Evolutionary conservation across 441 rosid species (phyloP).

Genomic region (Mallotus repandus): DNA sequence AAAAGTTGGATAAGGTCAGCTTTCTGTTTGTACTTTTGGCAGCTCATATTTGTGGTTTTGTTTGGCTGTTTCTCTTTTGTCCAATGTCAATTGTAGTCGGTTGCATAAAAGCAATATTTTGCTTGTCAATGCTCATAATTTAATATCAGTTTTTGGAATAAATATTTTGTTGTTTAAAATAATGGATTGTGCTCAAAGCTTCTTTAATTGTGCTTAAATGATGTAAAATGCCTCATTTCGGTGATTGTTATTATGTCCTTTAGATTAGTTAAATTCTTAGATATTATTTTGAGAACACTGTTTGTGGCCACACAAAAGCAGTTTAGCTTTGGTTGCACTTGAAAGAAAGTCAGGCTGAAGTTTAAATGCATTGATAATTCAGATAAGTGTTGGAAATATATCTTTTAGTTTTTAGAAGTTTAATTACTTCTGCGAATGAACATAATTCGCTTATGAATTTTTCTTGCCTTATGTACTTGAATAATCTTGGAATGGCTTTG

Average conservation of each 20-base stretch:
- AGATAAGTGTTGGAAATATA: background rate
- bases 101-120: background rate
- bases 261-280: background rate
- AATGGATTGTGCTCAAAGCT: background rate
- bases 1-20: slow-evolving; percentile 85
- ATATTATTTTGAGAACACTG: background rate
- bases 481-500: background rate
- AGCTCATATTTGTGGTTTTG: background rate
- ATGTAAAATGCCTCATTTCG: background rate
- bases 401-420: background rate
- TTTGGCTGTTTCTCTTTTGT: background rate
- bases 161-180: background rate
- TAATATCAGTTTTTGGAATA: background rate
- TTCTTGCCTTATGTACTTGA: background rate
- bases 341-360: background rate
- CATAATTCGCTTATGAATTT: background rate
- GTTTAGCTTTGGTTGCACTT: background rate
- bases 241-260: background rate
- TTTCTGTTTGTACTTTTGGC: background rate
- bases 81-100: background rate
- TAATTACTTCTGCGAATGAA: background rate
- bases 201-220: background rate
- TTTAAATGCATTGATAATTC: background rate
- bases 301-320: background rate
- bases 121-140: background rate